Conservation (phyloP, 441 rosid species). For the Pelargonium australe region DNA sequence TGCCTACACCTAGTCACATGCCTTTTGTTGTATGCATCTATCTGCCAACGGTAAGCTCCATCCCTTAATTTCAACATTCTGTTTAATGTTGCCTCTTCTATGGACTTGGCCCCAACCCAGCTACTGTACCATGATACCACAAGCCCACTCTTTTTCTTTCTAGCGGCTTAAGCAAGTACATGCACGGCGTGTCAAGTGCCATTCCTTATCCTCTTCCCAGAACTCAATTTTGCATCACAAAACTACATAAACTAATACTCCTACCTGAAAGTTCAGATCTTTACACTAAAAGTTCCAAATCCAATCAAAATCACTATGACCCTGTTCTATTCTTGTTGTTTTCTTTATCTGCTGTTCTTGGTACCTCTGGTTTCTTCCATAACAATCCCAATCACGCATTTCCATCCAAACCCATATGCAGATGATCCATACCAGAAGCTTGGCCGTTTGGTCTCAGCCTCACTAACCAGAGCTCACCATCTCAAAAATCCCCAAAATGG, state of each 20-base stretch:
- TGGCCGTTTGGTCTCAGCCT: conserved; percentile 26
- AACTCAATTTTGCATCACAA: too few species aligned
- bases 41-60: too few species aligned
- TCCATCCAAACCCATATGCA: conserved; percentile 17
- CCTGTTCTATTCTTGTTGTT: conserved; percentile 13
- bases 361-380: conserved; percentile 11
- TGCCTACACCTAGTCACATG: too few species aligned
- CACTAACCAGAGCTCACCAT: conserved; percentile 33
- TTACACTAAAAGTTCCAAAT: neutral
- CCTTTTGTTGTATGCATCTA: too few species aligned
- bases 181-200: too few species aligned
- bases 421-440: conserved; percentile 25
- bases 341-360: conserved; percentile 15
- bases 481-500: conserved; percentile 25
- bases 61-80: too few species aligned
- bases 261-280: neutral
- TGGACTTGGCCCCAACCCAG: too few species aligned
- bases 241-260: neutral
- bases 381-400: conserved; percentile 22
- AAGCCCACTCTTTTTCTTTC: too few species aligned
- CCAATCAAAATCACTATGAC: conserved; percentile 14
- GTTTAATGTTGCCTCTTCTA: too few species aligned
- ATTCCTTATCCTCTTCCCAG: too few species aligned
- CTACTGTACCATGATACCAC: too few species aligned
- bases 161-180: too few species aligned